Evolutionary conservation across 345 rosid genomes (phyloP), one percentile per base, ranked within the genome.

Genomic region (Citrus inodora): DNA sequence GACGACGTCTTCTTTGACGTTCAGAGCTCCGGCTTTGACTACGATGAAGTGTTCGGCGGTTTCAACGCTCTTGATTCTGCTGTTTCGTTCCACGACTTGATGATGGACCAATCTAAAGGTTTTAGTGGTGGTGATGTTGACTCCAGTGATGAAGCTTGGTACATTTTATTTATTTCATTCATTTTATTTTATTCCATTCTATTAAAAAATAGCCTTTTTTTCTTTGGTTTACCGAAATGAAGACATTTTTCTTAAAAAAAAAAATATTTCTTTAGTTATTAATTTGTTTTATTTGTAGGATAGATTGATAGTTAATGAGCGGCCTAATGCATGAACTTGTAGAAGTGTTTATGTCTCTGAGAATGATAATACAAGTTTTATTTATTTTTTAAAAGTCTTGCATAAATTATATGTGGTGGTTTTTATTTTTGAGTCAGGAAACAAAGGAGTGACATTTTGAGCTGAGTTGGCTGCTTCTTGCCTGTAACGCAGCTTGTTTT

Each of bases 71-170:
- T 83, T 61, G 99, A 92, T 74, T 91, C 85, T 62, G 92, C 91
- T 48, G 85, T 85, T 63, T 90, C 92, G 65, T 87, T 79, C 25
- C 97, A 91, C 68, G 97, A 91, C 78, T 80, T 91, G 59, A 76
- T 87, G 77, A 22, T 84, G 79, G 84, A 80, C 71, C 80, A 78
- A 67, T 78, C 84, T 62, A 65, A 85, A 48, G 88, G 87, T 19
- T 88, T 27, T 28, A 84, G 24, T 70, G 80, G 24, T 73, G 80
- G 65, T 16, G 88, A 81, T 85, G 71, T 51, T 48, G 73, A 67
- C 79, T 92, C 96, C 82, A 88, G 89, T 72, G 97, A 94, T 30
- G 97, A 90, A 73, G 97, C 94, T 67, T 94, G 98, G 98, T 94
- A 91, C 63, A 83, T 27, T 69, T 69, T 33, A 33, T 33, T 33